phyloP scores from a whole-genome alignment of 495 filamentous ascomycete species.

The Talaromyces proteolyticus region DNA sequence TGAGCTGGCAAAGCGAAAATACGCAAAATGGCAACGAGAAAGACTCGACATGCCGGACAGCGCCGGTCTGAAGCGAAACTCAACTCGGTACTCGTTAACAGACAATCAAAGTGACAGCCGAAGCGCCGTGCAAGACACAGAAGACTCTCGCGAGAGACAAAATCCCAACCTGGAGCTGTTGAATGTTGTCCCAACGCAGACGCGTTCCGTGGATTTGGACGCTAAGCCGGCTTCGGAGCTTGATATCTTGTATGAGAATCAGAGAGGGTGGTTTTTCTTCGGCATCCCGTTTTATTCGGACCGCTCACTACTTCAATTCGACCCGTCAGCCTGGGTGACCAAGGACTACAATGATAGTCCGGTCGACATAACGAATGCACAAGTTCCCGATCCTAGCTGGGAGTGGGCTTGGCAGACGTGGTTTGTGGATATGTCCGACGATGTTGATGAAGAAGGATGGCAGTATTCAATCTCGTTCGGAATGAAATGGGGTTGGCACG shows the following conservation, averaged over 20 bases:
- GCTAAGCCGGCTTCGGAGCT: slow-evolving; percentile 41
- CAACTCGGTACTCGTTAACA: slow-evolving; percentile 18
- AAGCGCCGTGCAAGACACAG: too few relatives aligned
- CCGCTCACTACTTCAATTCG: slow-evolving; percentile 78
- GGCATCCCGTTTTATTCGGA: slow-evolving; percentile 85
- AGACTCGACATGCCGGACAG: slow-evolving; percentile 27
- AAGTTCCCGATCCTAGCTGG: slow-evolving; percentile 94
- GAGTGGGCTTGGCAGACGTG: slow-evolving; percentile 92
- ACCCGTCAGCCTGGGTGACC: slow-evolving; percentile 84
- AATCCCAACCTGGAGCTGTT: not conserved
- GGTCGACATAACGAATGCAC: slow-evolving; percentile 84
- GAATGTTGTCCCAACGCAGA: not conserved
- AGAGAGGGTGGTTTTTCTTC: slow-evolving; percentile 79
- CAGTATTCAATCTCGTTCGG: slow-evolving; percentile 86
- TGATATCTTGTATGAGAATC: slow-evolving; percentile 93
- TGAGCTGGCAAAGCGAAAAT: slow-evolving; percentile 47
- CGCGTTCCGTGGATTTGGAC: slow-evolving; percentile 9
- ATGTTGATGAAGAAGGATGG: slow-evolving; percentile 92
- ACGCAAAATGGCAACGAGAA: slow-evolving; percentile 56
- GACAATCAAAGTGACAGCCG: not conserved
- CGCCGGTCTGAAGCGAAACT: slow-evolving; percentile 15
- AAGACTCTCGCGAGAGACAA: not conserved
- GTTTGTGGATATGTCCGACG: slow-evolving; percentile 87
- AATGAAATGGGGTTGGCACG: slow-evolving; percentile 79
- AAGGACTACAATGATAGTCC: slow-evolving; percentile 62